These are phyloP conservation scores for Trichoderma aggressivum DNA, from an alignment of 2,329 filamentous ascomycete genomes.

Conservation along the genomic window DNA sequence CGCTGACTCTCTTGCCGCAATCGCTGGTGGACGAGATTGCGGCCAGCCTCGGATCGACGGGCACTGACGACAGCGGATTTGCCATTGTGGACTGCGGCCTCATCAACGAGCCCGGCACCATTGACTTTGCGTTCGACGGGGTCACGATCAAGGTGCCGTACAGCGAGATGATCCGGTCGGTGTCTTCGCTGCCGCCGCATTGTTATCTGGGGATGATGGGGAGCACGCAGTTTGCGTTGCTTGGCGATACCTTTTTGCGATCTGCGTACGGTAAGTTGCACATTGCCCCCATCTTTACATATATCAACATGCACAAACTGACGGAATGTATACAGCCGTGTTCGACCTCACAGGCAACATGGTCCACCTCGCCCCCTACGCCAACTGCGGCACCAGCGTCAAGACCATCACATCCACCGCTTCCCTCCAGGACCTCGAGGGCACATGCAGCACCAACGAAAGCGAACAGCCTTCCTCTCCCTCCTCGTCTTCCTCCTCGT, in stretches of 20 bases:
- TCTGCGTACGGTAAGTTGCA: constrained; percentile 46
- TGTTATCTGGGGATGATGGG: constrained; percentile 52
- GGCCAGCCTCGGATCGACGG: constrained; percentile 44
- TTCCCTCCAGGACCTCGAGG: constrained; percentile 20
- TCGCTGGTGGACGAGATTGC: constrained; percentile 50
- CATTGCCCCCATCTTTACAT: neutral
- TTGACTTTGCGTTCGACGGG: constrained; percentile 49
- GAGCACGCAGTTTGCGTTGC: constrained; percentile 45
- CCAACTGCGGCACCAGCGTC: constrained; percentile 43
- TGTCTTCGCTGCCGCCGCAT: constrained; percentile 25
- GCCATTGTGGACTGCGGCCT: constrained; percentile 46
- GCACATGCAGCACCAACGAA: constrained; percentile 20
- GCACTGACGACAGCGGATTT: constrained; percentile 41
- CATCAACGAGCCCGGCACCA: constrained; percentile 37
- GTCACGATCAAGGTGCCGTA: constrained; percentile 49
- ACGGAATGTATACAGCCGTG: constrained; percentile 36
- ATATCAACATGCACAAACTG: neutral
- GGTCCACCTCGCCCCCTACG: constrained; percentile 49
- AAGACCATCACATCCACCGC: constrained; percentile 21
- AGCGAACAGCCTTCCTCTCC: neutral
- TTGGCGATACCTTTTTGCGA: constrained; percentile 53
- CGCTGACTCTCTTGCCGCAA: constrained; percentile 63
- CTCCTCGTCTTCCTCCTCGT: neutral
- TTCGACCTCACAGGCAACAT: constrained; percentile 50
- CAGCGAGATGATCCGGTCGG: constrained; percentile 42